Conservation (phyloP, 441 rosid genomes). For the Gossypium trilobum region DNA sequence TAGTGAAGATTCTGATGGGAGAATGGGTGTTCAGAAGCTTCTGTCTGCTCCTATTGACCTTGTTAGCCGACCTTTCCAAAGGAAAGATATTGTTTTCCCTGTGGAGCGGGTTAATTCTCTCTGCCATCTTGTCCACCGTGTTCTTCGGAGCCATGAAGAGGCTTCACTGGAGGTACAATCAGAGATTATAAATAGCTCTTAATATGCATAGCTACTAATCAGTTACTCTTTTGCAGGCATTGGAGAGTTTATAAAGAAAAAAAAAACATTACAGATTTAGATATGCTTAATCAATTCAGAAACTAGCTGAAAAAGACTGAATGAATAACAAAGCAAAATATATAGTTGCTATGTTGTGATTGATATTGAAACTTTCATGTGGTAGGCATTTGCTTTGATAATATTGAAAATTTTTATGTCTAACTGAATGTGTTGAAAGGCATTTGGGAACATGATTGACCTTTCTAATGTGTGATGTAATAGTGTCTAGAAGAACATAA, state of each 20-base stretch:
- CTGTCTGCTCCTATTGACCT: conserved; percentile 59
- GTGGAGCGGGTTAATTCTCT: conserved; percentile 74
- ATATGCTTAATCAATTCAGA: not conserved
- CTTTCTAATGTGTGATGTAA: not conserved
- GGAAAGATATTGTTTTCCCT: conserved; percentile 58
- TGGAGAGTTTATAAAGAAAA: conserved; percentile 4
- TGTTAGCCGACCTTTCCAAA: conserved; percentile 67
- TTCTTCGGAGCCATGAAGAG: conserved; percentile 74
- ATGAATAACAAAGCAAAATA: not conserved
- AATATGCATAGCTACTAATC: not conserved
- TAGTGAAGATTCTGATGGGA: conserved; percentile 40
- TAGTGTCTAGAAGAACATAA: not conserved
- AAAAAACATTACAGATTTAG: not conserved
- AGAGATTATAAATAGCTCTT: not conserved
- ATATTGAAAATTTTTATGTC: not conserved
- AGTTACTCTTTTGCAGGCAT: not conserved
- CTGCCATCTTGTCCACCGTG: conserved; percentile 57
- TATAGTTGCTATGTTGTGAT: not conserved
- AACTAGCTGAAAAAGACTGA: not conserved
- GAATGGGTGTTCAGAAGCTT: conserved; percentile 47
- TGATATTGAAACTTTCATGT: not conserved
- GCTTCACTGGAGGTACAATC: conserved; percentile 64
- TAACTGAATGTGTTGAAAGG: not conserved
- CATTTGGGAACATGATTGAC: not conserved
- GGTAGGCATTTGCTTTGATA: not conserved